Evolutionary conservation across 108 stramenopile genomes (phyloP).

Genomic region (Discostella pseudostelligera): DNA sequence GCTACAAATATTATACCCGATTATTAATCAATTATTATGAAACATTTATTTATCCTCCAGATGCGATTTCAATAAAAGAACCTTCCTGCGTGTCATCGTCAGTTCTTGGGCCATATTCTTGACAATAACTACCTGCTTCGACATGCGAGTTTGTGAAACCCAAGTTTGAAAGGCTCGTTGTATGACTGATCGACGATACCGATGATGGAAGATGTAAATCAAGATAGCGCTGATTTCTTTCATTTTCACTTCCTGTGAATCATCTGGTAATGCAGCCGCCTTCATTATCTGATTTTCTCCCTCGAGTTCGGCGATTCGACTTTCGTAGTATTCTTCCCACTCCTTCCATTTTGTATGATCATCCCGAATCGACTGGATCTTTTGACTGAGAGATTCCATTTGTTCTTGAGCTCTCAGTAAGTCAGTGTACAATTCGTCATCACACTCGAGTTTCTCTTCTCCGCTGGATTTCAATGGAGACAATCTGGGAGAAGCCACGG

Average conservation of each 20-base stretch:
- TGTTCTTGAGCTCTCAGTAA: slow-evolving; percentile 36
- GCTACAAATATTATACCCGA: too few relatives aligned
- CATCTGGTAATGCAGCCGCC: slow-evolving; percentile 2
- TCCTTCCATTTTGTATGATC: slow-evolving; percentile 32
- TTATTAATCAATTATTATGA: neutral
- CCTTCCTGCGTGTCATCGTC: slow-evolving; percentile 25
- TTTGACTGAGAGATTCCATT: slow-evolving; percentile 21
- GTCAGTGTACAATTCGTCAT: slow-evolving; percentile 32
- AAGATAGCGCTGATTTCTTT: slow-evolving; percentile 20
- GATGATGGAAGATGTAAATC: slow-evolving; percentile 18
- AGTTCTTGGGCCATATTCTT: slow-evolving; percentile 47
- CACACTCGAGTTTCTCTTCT: neutral
- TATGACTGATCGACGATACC: slow-evolving; percentile 9
- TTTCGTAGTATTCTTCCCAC: slow-evolving; percentile 15
- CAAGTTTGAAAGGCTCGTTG: slow-evolving; percentile 28
- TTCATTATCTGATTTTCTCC: slow-evolving; percentile 13
- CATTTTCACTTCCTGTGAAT: slow-evolving; percentile 19
- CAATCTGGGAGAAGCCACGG: slow-evolving; percentile 25
- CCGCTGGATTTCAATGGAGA: slow-evolving; percentile 21
- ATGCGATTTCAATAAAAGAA: slow-evolving; percentile 38
- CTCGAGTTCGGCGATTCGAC: slow-evolving; percentile 32
- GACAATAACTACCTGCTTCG: slow-evolving; percentile 31
- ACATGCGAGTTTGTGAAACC: slow-evolving; percentile 25
- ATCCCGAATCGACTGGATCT: slow-evolving; percentile 21
- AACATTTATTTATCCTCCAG: slow-evolving; percentile 5